Base-by-base conservation (phyloP, 2,329 filamentous ascomycete species). In the Setomelanomma holmii region DNA sequence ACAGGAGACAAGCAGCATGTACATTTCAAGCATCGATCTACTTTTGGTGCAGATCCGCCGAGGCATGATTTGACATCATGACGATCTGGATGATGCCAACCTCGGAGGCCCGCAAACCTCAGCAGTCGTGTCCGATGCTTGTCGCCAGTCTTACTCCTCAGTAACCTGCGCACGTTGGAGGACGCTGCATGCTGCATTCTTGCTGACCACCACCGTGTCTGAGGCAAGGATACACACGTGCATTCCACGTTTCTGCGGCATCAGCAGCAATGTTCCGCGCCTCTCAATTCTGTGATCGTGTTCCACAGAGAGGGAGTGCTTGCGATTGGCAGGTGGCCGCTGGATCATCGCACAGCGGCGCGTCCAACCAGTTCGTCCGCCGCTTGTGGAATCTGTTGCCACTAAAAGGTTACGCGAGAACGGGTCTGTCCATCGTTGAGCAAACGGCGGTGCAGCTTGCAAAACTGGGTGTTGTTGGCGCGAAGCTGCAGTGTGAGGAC, bases 181-280 rank as follows among this genome's bases (percentile, higher is more conserved):
- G 10, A 14, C 5, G 27, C 27, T 49, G 51, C n/a, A n/a, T n/a
- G n/a, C 27, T 23, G 53, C 47, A 46, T 46, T 36, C 39, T 58
- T 40, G 59, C 54, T 64, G 58, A 60, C 49, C 39, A 52, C 42
- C 45, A 46, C 33, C 40, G 39, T 57, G 51, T 40, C 24, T 41
- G 40, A 66, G 46, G 65, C 67, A 62, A 69, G 69, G 69, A 65
- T 71, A 60, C 66, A 71, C 36, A 70, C 67, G 69, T 71, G 69
- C 63, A 61, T 48, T 61, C 63, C 67, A 71, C 68, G 68, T 71
- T 72, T 60, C 53, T 62, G 65, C 58, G 58, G 58, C 56, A 60
- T 64, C 51, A 56, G 55, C 57, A 58, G 54, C 62, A 68, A 68
- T 55, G 21, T 52, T 66, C 67, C 65, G 68, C 62, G 44, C 64